Conservation (phyloP, 2,329 filamentous ascomycete species). For the Penicillium sp. region DNA sequence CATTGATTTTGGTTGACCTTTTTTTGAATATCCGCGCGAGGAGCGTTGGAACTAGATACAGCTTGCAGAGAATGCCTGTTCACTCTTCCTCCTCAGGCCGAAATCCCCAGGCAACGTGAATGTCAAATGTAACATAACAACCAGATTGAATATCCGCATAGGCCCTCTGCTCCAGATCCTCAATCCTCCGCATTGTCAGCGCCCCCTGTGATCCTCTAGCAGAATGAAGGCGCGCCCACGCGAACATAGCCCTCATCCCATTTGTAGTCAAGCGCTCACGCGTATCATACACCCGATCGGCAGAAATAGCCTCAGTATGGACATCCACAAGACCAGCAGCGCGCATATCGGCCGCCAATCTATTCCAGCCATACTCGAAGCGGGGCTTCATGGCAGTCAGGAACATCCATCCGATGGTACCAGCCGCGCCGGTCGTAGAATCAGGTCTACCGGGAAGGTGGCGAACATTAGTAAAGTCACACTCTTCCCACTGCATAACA, state of each 20-base stretch:
- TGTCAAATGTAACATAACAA: slow-evolving; percentile 11
- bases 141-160: slow-evolving; percentile 11
- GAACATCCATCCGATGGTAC: neutral
- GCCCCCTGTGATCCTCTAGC: neutral
- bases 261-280: neutral
- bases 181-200: neutral
- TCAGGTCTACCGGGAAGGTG: neutral
- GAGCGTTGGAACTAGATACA: neutral
- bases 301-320: neutral
- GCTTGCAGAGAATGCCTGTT: neutral
- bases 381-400: neutral
- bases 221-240: neutral
- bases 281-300: neutral
- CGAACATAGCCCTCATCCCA: slow-evolving; percentile 2
- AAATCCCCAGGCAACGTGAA: slow-evolving; percentile 9
- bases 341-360: neutral
- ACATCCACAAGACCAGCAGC: neutral
- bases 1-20: neutral
- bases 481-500: slow-evolving; percentile 16
- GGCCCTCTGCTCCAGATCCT: slow-evolving; percentile 2
- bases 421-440: neutral
- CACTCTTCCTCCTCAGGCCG: neutral
- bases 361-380: slow-evolving; percentile 1
- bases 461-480: slow-evolving; percentile 8
- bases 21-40: neutral